Evolutionary conservation across 225 moss, liverwort and hornwort genomes (phyloP), one percentile per base, ranked within the genome.

Genomic region (Sphagnum contortum): DNA sequence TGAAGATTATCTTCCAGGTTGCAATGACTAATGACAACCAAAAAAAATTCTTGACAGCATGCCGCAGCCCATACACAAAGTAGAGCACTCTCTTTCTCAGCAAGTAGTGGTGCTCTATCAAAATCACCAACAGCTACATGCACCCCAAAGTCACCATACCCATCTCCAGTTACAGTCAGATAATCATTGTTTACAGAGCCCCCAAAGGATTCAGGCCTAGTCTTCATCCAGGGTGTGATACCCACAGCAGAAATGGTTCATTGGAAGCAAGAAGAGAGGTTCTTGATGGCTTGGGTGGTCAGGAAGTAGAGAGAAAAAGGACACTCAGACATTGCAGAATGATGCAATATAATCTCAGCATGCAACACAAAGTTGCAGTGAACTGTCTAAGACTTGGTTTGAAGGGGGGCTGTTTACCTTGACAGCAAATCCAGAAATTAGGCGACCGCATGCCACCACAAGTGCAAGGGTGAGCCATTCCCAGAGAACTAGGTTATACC

Each of bases 11-110:
- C 80, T 98, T 93, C 98, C 98, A 98, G 11, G 91, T 89, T 49
- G 90, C 93, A 72, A 93, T 93, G 51, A 98, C 93, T 57, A 92
- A 81, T 7, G 93, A 90, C 76, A 98, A 80, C 98, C 98, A 98
- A 57, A 98, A 83, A 72, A 90, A 93, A 68, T 98, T 92, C 75
- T 93, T 92, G 73, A 98, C 93, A 14, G 98, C 87, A 72, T 87
- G 98, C 62, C 98, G 78, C 74, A 98, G 80, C 65, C 98, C 98
- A 66, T 98, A 98, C 48, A 98, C 91, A 66, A 98, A 98, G 72
- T 98, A 98, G 29, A 98, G 98, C 59, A 98, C 98, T 61, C 93
- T 83, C 73, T 89, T 83, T 77, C 89, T 93, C 69, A 98, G 83
- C 63, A 98, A 85, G 69, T 93, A 98, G 74, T 98, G 98, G 47